A percentile compares a stretch with the other conserved stretches of the same genome.
phyloP scores from a whole-genome alignment of 2,329 filamentous ascomycete genomes.

The Colletotrichum agaves region DNA sequence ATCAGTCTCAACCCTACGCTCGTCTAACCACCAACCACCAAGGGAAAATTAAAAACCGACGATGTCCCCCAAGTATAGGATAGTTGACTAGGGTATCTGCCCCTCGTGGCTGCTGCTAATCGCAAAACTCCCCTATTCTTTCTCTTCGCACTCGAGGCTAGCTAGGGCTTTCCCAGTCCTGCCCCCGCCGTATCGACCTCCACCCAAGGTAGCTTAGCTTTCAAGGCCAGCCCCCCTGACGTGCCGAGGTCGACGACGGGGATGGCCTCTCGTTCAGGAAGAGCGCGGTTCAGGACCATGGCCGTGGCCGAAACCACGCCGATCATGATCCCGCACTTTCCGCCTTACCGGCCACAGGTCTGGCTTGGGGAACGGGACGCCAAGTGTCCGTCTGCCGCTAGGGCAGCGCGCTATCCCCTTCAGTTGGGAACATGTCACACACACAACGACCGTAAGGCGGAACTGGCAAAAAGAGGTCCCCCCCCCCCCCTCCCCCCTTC shows the following conservation, averaged over 20 bases:
- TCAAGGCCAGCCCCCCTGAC: not conserved
- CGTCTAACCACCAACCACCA: not conserved
- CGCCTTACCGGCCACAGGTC: slow-evolving; percentile 24
- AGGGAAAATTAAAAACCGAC: not conserved
- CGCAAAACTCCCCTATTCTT: slow-evolving; percentile 3
- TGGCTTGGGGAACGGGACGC: slow-evolving; percentile 7
- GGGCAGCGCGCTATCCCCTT: slow-evolving; percentile 12
- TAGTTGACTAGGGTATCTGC: not conserved
- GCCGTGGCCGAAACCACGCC: slow-evolving; percentile 12
- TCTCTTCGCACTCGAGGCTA: not conserved
- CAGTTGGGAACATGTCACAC: slow-evolving; percentile 13
- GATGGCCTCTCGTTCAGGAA: slow-evolving; percentile 25
- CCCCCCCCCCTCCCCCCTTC: too few species aligned
- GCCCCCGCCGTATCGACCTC: not conserved
- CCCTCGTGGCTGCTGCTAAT: slow-evolving; percentile 2
- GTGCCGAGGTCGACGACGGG: slow-evolving; percentile 29
- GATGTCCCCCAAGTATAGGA: slow-evolving; percentile 7
- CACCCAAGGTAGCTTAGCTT: not conserved
- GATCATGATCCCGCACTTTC: slow-evolving; percentile 35
- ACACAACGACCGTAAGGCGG: slow-evolving; percentile 1
- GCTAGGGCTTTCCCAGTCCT: not conserved
- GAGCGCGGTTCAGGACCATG: not conserved
- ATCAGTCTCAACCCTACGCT: not conserved
- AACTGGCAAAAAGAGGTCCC: slow-evolving; percentile 6
- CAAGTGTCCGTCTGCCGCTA: slow-evolving; percentile 28